These are phyloP conservation scores for Perilla frutescens DNA, from an alignment of 257 asterid species.

Conservation along the genomic window DNA sequence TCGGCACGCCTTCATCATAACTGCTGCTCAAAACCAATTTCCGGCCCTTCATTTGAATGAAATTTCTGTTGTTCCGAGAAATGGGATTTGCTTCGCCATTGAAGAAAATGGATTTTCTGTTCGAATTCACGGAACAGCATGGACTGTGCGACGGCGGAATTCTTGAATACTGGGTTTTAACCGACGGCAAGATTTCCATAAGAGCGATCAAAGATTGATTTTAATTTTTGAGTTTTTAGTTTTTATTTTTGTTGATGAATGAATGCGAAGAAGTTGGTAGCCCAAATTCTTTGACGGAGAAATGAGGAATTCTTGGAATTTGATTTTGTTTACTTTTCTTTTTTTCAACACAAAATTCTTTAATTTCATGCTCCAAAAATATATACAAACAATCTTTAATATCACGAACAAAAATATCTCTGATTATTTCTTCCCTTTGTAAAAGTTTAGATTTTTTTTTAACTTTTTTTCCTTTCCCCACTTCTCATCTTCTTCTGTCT, in stretches of 20 bases:
- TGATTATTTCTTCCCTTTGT: too few relatives aligned
- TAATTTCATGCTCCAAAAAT: too few relatives aligned
- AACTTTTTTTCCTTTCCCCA: too few relatives aligned
- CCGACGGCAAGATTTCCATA: conserved; percentile 48
- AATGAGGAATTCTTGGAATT: neutral
- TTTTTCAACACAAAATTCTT: neutral
- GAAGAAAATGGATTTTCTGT: conserved; percentile 28
- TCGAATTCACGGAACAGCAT: conserved; percentile 20
- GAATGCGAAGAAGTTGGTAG: neutral
- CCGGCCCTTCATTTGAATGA: conserved; percentile 27
- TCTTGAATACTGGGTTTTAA: conserved; percentile 39
- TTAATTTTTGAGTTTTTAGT: too few relatives aligned
- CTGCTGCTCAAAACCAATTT: conserved; percentile 31
- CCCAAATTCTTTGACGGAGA: conserved; percentile 14
- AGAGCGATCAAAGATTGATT: neutral
- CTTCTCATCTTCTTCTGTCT: too few relatives aligned
- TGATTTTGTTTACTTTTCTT: neutral
- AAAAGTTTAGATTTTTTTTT: too few relatives aligned
- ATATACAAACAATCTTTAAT: too few relatives aligned
- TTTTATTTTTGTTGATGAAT: neutral
- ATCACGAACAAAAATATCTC: too few relatives aligned
- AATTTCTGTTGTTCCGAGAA: conserved; percentile 19
- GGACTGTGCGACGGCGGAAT: conserved; percentile 26
- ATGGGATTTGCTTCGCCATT: conserved; percentile 14
- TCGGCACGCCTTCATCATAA: conserved; percentile 49